phyloP scores from a whole-genome alignment of 495 filamentous ascomycete genomes.

The Aspergillus saccharolyticus region DNA sequence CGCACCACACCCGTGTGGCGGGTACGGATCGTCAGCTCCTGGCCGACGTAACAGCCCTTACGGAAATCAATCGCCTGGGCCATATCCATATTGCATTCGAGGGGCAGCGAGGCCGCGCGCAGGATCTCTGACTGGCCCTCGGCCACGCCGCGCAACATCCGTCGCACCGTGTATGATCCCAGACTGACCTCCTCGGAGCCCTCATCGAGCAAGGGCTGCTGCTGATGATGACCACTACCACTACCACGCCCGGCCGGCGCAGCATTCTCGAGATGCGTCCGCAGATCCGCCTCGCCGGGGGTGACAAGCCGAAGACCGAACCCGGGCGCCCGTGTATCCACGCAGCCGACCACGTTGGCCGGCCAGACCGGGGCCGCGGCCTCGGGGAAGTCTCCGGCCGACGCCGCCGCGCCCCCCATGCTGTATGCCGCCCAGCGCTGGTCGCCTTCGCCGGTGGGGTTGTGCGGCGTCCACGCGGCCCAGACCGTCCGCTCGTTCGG shows the following conservation, averaged over 20 bases:
- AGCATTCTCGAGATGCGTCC: slow-evolving; percentile 34
- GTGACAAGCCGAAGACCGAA: slow-evolving; percentile 60
- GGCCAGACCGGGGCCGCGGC: too few relatives aligned
- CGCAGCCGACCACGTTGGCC: slow-evolving; percentile 37
- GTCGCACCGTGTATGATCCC: slow-evolving; percentile 57
- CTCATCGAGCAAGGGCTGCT: slow-evolving; percentile 1
- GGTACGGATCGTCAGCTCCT: slow-evolving; percentile 93
- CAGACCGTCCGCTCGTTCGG: slow-evolving; percentile 59
- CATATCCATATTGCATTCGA: slow-evolving; percentile 80
- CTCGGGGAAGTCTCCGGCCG: too few relatives aligned
- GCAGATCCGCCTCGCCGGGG: slow-evolving; percentile 36
- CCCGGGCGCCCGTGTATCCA: slow-evolving; percentile 61
- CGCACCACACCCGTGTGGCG: slow-evolving; percentile 89
- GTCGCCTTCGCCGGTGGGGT: too few relatives aligned
- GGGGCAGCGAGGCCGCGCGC: slow-evolving; percentile 62
- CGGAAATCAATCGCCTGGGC: slow-evolving; percentile 80
- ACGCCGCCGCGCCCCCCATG: too few relatives aligned
- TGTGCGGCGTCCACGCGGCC: slow-evolving; percentile 57
- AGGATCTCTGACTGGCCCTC: slow-evolving; percentile 80
- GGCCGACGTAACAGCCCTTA: slow-evolving; percentile 95
- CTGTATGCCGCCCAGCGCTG: slow-evolving; percentile 44
- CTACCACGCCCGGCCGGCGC: slow-evolving; percentile 30
- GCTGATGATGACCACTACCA: too few relatives aligned
- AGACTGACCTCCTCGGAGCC: slow-evolving; percentile 25
- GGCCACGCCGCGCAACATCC: slow-evolving; percentile 72